Conservation (phyloP, 768 basidiomycete species). For the Trichaptum fuscoviolaceum region DNA sequence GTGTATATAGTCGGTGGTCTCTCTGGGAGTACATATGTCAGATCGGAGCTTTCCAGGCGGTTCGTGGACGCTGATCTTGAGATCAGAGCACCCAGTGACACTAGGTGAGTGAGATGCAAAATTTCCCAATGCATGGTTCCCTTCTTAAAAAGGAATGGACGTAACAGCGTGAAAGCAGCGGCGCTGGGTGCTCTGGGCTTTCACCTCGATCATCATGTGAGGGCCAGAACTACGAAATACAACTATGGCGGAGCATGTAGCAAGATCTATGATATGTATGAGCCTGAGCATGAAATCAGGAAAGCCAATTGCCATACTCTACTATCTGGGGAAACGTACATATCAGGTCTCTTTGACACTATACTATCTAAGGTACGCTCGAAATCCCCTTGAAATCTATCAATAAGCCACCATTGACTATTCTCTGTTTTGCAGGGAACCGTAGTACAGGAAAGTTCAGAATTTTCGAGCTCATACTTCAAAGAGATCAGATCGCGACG, state of each 20-base stretch:
- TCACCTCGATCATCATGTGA: slow-evolving; percentile 80
- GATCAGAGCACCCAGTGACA: slow-evolving; percentile 22
- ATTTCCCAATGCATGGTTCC: background rate
- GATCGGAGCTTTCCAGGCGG: slow-evolving; percentile 32
- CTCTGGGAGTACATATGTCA: slow-evolving; percentile 47
- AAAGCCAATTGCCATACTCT: slow-evolving; percentile 64
- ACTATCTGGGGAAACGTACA: slow-evolving; percentile 45
- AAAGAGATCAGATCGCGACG: background rate
- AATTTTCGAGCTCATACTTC: background rate
- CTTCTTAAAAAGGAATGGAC: slow-evolving; percentile 20
- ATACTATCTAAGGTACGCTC: background rate
- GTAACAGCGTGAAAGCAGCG: slow-evolving; percentile 71
- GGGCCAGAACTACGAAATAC: slow-evolving; percentile 69
- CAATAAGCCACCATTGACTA: background rate
- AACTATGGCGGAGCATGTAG: slow-evolving; percentile 82
- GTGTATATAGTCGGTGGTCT: slow-evolving; percentile 52
- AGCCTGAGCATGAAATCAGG: slow-evolving; percentile 61
- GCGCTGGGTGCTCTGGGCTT: slow-evolving; percentile 82
- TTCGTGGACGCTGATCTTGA: slow-evolving; percentile 34
- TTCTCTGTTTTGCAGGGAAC: background rate
- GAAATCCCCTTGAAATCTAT: background rate
- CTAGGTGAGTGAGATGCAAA: background rate
- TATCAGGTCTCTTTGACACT: background rate
- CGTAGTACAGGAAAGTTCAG: background rate
- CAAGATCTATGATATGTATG: slow-evolving; percentile 57